phyloP scores from a whole-genome alignment of 2,329 filamentous ascomycete species.

The Colletotrichum viniferum region DNA sequence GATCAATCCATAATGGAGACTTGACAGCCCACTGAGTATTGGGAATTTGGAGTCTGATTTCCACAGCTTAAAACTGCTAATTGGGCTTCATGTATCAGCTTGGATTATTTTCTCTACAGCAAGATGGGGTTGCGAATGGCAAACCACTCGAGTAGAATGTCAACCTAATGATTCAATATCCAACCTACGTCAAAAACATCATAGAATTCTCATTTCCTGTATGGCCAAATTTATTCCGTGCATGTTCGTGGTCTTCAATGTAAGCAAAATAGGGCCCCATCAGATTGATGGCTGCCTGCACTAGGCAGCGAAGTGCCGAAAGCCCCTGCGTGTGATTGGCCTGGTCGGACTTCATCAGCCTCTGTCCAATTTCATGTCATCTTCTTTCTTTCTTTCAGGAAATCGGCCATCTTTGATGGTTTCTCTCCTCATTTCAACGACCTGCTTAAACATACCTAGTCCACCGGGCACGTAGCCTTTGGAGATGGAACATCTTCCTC shows the following conservation, averaged over 20 bases:
- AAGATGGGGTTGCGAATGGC: accelerated
- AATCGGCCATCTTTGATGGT: background rate
- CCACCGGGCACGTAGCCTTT: too few relatives aligned
- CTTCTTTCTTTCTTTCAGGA: background rate
- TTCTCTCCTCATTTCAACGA: background rate
- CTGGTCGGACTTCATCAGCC: background rate
- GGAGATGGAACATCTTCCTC: slow-evolving; percentile 8
- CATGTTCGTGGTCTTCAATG: background rate
- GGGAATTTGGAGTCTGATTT: accelerated
- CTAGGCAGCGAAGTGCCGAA: background rate
- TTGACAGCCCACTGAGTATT: accelerated
- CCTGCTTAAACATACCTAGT: background rate
- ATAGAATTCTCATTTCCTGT: accelerated
- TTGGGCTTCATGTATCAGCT: background rate
- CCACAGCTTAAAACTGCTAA: accelerated
- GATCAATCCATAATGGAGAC: background rate
- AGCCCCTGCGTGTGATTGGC: background rate
- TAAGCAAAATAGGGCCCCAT: background rate
- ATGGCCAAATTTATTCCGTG: accelerated
- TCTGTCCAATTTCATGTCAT: background rate
- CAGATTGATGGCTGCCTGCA: background rate
- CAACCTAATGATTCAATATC: accelerated
- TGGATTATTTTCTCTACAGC: background rate
- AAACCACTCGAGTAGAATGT: background rate
- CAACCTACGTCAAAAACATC: too few relatives aligned